A percentile compares a stretch with the other conserved stretches of the same genome.
Evolutionary conservation across 352 stramenopile species (phyloP).

Genomic region (Globisporangium cylindrosporum): DNA sequence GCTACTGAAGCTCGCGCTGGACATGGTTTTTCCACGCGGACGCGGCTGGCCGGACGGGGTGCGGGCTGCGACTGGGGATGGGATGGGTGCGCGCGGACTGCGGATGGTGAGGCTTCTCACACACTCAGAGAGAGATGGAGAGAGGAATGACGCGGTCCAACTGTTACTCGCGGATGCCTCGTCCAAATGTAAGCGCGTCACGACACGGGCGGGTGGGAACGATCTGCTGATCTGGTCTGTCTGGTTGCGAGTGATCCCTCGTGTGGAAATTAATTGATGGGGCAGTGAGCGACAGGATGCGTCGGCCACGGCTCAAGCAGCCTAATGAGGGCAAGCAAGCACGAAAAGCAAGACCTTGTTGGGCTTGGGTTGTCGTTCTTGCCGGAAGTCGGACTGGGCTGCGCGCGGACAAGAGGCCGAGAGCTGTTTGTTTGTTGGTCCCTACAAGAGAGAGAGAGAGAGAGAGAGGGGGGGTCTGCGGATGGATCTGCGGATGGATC

Average conservation of each 20-base stretch:
- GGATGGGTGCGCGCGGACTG: too few relatives aligned
- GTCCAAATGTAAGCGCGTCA: not conserved
- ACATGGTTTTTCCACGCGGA: slow-evolving; percentile 13
- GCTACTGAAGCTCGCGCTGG: slow-evolving; percentile 21
- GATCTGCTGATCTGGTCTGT: not conserved
- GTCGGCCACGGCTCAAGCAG: not conserved
- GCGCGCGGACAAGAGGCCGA: not conserved
- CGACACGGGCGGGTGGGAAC: not conserved
- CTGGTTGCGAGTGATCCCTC: not conserved
- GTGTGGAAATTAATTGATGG: not conserved
- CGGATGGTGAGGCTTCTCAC: too few relatives aligned
- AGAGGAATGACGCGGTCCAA: too few relatives aligned
- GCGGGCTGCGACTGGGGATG: not conserved
- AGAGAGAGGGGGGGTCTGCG: not conserved
- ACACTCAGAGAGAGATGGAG: too few relatives aligned
- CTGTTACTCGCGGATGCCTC: not conserved
- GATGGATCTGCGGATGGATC: not conserved
- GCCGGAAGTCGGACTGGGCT: not conserved
- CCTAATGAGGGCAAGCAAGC: not conserved
- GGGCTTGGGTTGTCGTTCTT: not conserved
- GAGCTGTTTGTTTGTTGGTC: not conserved
- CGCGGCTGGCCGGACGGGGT: not conserved
- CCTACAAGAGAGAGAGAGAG: not conserved
- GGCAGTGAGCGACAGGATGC: not conserved
- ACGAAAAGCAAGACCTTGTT: not conserved